These are phyloP conservation scores for Amanita subjunquillea DNA, from an alignment of 768 basidiomycete genomes.

Conservation along the genomic window DNA sequence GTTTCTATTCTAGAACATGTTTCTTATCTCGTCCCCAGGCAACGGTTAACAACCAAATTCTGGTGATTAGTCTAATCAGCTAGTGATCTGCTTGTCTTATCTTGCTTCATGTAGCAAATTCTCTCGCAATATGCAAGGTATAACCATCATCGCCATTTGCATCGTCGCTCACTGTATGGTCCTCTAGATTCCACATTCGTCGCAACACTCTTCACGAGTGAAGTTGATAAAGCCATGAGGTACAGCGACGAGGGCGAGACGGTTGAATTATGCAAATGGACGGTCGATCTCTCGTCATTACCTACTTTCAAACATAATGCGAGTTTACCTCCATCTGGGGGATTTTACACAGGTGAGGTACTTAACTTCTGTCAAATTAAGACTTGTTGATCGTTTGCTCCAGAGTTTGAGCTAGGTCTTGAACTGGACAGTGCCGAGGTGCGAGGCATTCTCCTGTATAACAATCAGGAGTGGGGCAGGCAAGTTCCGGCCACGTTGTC, in stretches of 20 bases:
- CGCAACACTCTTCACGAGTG: conserved; percentile 74
- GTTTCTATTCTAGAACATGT: conserved; percentile 11
- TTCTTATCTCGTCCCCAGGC: conserved; percentile 30
- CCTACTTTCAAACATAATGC: conserved; percentile 74
- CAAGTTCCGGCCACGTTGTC: conserved; percentile 25
- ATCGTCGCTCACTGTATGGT: neutral
- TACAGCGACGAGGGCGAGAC: conserved; percentile 83
- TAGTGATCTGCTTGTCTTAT: conserved; percentile 8
- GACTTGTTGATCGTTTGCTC: neutral
- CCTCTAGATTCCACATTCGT: conserved; percentile 63
- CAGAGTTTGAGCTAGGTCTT: conserved; percentile 78
- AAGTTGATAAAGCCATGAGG: conserved; percentile 64
- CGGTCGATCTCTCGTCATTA: conserved; percentile 68
- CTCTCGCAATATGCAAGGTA: conserved; percentile 52
- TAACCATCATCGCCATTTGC: neutral
- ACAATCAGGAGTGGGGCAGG: conserved; percentile 74
- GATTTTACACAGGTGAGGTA: conserved; percentile 69
- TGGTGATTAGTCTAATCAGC: conserved; percentile 39
- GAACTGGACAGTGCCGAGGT: conserved; percentile 84
- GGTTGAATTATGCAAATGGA: conserved; percentile 76
- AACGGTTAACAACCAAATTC: conserved; percentile 73
- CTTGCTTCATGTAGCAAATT: conserved; percentile 44
- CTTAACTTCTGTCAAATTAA: neutral
- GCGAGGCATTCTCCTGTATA: conserved; percentile 66
- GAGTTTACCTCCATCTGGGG: conserved; percentile 38